A percentile compares a stretch with the other conserved stretches of the same genome.
These are phyloP conservation scores for Amauroascus verrucosus DNA, from an alignment of 2,329 filamentous ascomycete genomes.

Conservation along the genomic window DNA sequence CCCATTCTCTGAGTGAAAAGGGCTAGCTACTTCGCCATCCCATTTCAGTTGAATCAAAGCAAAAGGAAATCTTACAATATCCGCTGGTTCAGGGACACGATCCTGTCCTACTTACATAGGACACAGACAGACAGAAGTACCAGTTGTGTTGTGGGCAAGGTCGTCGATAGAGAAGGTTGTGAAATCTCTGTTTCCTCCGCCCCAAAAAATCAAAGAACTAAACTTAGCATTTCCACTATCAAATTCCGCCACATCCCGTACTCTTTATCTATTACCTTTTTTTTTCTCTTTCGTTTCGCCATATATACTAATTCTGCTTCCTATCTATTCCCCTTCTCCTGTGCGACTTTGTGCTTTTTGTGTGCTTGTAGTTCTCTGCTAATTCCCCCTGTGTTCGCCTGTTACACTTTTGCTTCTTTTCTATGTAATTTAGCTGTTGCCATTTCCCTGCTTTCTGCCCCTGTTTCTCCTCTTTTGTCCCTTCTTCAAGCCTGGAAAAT, in stretches of 20 bases:
- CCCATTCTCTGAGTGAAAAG: constrained; percentile 3
- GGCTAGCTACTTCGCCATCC: not conserved
- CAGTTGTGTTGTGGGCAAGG: no score
- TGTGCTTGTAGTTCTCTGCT: not conserved
- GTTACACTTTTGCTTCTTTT: constrained; percentile 3
- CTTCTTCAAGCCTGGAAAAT: not conserved
- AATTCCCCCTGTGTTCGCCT: not conserved
- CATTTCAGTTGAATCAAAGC: no score
- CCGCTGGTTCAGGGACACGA: not conserved
- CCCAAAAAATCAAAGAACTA: not conserved
- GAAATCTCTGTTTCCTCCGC: constrained; percentile 5
- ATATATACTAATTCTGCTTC: not conserved
- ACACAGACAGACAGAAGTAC: no score
- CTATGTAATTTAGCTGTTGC: constrained; percentile 1
- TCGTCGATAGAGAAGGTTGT: no score
- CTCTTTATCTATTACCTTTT: not conserved
- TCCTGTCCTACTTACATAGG: constrained; percentile 6
- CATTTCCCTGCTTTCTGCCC: constrained; percentile 4
- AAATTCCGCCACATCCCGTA: constrained; percentile 8
- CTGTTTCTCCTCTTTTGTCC: not conserved
- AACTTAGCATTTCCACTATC: constrained; percentile 8
- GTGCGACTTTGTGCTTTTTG: not conserved
- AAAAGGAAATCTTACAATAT: not conserved
- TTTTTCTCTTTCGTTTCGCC: not conserved
- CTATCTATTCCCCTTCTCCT: not conserved